Evolutionary conservation across 495 filamentous ascomycete species (phyloP).

Genomic region (Astrothelium macrocarpum): DNA sequence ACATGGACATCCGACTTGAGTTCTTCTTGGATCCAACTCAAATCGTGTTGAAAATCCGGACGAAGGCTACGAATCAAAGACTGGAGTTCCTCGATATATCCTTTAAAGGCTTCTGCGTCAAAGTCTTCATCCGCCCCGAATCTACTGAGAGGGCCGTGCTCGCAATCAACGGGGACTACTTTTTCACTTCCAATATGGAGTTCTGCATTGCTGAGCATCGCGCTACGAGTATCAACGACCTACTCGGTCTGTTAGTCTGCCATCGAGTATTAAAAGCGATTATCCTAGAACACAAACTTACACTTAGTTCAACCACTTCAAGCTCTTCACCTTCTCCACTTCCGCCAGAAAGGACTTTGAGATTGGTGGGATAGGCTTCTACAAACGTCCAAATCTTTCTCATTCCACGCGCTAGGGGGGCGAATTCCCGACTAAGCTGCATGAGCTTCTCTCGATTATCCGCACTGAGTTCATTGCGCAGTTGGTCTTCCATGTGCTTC

Average conservation of each 20-base stretch:
- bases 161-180: background rate
- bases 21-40: slow-evolving; percentile 1
- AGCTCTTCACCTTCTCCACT: background rate
- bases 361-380: background rate
- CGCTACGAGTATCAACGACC: slow-evolving; percentile 1
- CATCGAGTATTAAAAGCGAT: background rate
- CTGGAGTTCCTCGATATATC: background rate
- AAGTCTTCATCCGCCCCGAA: background rate
- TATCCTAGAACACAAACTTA: background rate
- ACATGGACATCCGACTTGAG: background rate
- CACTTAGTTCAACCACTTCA: background rate
- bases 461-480: background rate
- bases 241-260: background rate
- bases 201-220: background rate
- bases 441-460: slow-evolving; percentile 2
- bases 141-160: background rate
- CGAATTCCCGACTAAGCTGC: background rate
- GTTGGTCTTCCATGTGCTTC: background rate
- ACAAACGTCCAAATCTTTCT: slow-evolving; percentile 4
- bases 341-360: background rate
- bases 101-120: background rate
- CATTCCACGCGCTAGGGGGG: background rate
- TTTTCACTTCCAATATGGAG: background rate
- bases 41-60: background rate
- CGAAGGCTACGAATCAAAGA: background rate